Base-by-base conservation (phyloP, 169 alveolate species). In the Plasmodium yoelii region DNA sequence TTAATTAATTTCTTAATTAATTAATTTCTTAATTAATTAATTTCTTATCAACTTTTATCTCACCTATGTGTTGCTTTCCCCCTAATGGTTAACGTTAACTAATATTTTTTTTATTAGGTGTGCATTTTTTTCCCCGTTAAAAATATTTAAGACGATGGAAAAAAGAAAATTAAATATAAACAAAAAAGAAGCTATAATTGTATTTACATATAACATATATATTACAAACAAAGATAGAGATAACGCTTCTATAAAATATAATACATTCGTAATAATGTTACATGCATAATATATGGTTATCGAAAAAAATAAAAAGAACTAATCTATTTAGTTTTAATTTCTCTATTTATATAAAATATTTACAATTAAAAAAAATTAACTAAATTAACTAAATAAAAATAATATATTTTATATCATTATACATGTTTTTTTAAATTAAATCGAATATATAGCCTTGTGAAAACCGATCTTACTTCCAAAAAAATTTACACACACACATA, bases 401-500 rank as follows among this genome's bases (percentile, higher is more conserved):
- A 49, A 47, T 19, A 47, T 44, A 47, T 49, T 68, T 68, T 63
- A 26, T 63, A 18, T 8, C 15, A 47, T 68, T 44, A 18, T 24
- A 12, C 44, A 8, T 51, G n/a, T 19, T 47, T 68, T 68, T 18
- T 49, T 68, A 13, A 64, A n/a, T 57, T 57, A 57, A 57, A 8
- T 57, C 26, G 26, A 34, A 34, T 64, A 64, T 26, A 64, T 28
- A 15, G 2, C 12, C 51, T 73, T 39, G 19, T 5, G 28, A 57
- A 18, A 63, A 53, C 10, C 18, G 47, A 75, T 61, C 47, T 10
- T 9, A 22, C 65, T 10, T 15, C 12, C 12, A 51, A 39, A 53
- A 13, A 22, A 47, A 61, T 24, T 75, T 75, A 56, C 67, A 51
- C 67, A 63, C 75, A 22, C 34, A 47, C 68, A 53, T 34, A 47